phyloP scores from a whole-genome alignment of 2,329 filamentous ascomycete genomes.

The Tolypocladium paradoxum region DNA sequence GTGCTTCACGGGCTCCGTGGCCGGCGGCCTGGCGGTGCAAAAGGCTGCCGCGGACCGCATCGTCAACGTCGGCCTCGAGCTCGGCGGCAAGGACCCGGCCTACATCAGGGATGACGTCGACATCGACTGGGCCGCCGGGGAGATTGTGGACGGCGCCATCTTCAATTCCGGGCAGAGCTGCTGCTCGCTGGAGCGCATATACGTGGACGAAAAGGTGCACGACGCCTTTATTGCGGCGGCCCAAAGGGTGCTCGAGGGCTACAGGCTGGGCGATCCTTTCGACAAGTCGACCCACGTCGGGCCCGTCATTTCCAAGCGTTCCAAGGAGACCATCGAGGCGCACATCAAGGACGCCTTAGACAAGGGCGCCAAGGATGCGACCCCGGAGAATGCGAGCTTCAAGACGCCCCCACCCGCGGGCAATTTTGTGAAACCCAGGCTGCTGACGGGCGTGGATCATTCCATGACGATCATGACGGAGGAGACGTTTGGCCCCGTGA shows the following conservation, averaged over 20 bases:
- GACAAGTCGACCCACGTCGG: constrained; percentile 73
- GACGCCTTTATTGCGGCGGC: constrained; percentile 71
- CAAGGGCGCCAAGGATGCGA: constrained; percentile 75
- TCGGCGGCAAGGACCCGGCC: constrained; percentile 90
- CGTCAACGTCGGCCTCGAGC: constrained; percentile 77
- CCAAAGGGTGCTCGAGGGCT: constrained; percentile 69
- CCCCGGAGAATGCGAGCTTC: constrained; percentile 73
- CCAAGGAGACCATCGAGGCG: constrained; percentile 62
- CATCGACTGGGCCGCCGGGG: constrained; percentile 78
- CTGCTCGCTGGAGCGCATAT: constrained; percentile 85
- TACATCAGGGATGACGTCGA: constrained; percentile 83
- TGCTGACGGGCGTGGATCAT: constrained; percentile 71
- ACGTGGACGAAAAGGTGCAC: constrained; percentile 77
- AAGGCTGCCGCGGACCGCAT: constrained; percentile 74
- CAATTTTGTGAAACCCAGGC: constrained; percentile 80
- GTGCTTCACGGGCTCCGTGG: constrained; percentile 90
- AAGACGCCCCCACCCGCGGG: constrained; percentile 60
- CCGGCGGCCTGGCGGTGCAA: constrained; percentile 77
- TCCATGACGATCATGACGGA: constrained; percentile 82
- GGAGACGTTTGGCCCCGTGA: constrained; percentile 90
- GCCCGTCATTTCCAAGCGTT: constrained; percentile 74
- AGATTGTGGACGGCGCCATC: constrained; percentile 90
- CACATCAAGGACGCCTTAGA: constrained; percentile 75
- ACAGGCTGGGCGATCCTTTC: constrained; percentile 81
- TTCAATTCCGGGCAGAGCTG: constrained; percentile 99